A percentile compares a stretch with the other conserved stretches of the same genome.
These are phyloP conservation scores for Xylaria sp. DNA, from an alignment of 2,329 filamentous ascomycete genomes.

Conservation along the genomic window DNA sequence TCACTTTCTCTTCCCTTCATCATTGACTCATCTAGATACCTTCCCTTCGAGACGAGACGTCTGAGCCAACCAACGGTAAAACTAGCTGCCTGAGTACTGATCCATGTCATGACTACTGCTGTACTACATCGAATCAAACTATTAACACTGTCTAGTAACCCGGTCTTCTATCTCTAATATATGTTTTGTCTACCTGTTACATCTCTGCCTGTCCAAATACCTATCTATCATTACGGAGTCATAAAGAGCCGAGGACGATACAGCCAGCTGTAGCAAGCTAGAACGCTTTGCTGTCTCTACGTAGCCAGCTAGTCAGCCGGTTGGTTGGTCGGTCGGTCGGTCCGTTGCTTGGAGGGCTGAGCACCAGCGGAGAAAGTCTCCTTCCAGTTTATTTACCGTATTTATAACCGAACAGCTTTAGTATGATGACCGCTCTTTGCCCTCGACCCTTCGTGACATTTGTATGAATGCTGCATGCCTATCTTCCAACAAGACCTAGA, in stretches of 20 bases:
- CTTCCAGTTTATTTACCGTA: conserved; percentile 3
- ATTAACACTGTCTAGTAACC: conserved; percentile 19
- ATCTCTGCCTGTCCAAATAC: conserved; percentile 10
- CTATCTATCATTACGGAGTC: conserved; percentile 34
- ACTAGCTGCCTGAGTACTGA: background rate
- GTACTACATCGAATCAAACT: conserved; percentile 21
- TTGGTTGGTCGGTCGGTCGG: background rate
- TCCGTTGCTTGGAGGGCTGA: background rate
- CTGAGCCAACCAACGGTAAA: background rate
- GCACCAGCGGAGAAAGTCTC: background rate
- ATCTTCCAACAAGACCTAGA: conserved; percentile 66
- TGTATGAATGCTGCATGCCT: conserved; percentile 58
- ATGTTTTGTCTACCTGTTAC: conserved; percentile 21
- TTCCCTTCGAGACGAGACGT: background rate
- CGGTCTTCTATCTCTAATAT: conserved; percentile 7
- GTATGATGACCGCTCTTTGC: conserved; percentile 5
- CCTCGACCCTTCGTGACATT: conserved; percentile 11
- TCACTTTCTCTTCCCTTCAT: background rate
- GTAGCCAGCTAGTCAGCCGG: background rate
- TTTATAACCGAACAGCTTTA: conserved; percentile 4
- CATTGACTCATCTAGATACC: background rate
- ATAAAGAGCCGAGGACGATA: background rate
- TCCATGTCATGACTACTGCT: background rate
- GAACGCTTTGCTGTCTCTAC: conserved; percentile 3
- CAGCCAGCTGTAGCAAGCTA: conserved; percentile 31